A percentile compares a stretch with the other conserved stretches of the same genome.
phyloP scores from a whole-genome alignment of 257 asterid genomes.

The Anisodus acutangulus region DNA sequence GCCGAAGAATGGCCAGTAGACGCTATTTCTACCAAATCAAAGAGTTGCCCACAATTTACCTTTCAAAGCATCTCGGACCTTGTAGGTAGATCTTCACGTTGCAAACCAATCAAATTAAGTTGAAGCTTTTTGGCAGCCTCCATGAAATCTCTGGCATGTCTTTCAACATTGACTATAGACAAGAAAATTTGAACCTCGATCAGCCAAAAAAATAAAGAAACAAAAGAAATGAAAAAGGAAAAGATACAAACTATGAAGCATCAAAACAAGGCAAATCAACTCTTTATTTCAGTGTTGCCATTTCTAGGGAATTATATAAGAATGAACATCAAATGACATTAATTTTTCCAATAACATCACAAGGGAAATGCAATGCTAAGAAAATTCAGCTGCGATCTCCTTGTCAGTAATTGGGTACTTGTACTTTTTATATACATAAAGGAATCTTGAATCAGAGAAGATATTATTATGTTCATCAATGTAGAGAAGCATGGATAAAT shows the following conservation, averaged over 20 bases:
- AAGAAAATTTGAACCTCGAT: background rate
- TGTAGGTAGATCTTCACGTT: slow-evolving; percentile 79
- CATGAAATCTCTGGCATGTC: slow-evolving; percentile 96
- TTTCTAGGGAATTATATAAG: too few relatives aligned
- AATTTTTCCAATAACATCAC: too few relatives aligned
- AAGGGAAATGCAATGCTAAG: background rate
- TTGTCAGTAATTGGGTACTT: background rate
- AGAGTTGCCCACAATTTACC: slow-evolving; percentile 43
- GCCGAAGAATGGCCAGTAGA: background rate
- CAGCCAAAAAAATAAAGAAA: background rate
- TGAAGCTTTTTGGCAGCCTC: slow-evolving; percentile 93
- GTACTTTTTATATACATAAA: background rate
- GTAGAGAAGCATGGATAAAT: background rate
- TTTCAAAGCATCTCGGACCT: slow-evolving; percentile 66
- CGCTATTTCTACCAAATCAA: background rate
- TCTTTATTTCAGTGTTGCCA: too few relatives aligned
- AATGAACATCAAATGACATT: too few relatives aligned
- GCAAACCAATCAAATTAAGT: slow-evolving; percentile 77
- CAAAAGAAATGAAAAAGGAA: background rate
- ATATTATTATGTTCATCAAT: background rate
- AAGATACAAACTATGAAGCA: background rate
- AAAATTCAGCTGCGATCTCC: background rate
- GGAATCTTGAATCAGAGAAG: background rate
- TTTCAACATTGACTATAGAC: slow-evolving; percentile 85
- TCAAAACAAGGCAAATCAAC: background rate